Evolutionary conservation across 1,139 yeast genomes (phyloP).

Genomic region (Diutina neorugosa): DNA sequence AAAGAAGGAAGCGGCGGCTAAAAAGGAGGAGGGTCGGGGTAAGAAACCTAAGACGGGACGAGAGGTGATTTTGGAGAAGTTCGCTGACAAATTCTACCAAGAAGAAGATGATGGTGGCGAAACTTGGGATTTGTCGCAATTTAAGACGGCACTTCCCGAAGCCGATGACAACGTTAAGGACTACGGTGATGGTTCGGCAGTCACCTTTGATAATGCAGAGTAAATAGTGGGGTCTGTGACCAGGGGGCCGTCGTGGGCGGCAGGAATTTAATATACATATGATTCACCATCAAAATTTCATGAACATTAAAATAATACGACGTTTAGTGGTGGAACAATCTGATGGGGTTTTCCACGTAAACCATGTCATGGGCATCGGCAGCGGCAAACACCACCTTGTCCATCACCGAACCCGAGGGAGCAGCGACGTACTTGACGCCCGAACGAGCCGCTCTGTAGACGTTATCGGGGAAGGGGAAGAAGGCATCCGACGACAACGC

Average conservation of each 20-base stretch:
- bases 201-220: background rate
- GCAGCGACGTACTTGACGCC: constrained; percentile 96
- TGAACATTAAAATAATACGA: background rate
- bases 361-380: constrained; percentile 12
- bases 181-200: constrained; percentile 38
- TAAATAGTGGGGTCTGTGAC: background rate
- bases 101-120: constrained; percentile 40
- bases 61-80: constrained; percentile 68
- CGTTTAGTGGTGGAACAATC: constrained; percentile 85
- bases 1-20: constrained; percentile 40
- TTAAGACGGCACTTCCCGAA: constrained; percentile 32
- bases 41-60: constrained; percentile 59
- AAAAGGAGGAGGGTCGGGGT: constrained; percentile 46
- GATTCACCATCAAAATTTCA: background rate
- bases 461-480: constrained; percentile 99
- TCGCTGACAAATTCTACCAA: constrained; percentile 45
- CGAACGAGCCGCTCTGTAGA: constrained; percentile 90
- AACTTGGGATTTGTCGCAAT: constrained; percentile 63
- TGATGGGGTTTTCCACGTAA: constrained; percentile 39
- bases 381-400: constrained; percentile 66
- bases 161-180: constrained; percentile 34
- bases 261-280: background rate
- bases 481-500: constrained; percentile 95
- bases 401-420: constrained; percentile 96
- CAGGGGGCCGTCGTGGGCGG: background rate